Evolutionary conservation across 768 basidiomycete genomes (phyloP).

Genomic region (Rubroboletus satanas): DNA sequence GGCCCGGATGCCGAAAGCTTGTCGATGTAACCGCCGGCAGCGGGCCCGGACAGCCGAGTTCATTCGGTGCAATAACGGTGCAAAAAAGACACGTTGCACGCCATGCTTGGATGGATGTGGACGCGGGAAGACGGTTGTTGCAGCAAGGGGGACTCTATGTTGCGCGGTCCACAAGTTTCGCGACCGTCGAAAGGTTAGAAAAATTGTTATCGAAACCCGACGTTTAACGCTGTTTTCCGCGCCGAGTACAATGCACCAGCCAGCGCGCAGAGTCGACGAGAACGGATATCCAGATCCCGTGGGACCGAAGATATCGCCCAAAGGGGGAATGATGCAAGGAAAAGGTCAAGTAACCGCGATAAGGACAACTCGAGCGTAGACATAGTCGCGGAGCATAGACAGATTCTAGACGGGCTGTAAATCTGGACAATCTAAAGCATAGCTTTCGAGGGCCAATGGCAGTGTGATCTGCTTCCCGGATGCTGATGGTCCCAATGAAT

Average conservation of each 20-base stretch:
- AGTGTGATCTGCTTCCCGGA: neutral
- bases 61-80: neutral
- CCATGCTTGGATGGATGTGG: neutral
- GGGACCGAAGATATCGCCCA: neutral
- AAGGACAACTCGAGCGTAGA: neutral
- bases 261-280: neutral
- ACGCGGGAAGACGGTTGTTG: neutral
- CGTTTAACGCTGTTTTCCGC: neutral
- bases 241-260: neutral
- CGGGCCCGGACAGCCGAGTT: too few species aligned
- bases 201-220: neutral
- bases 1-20: neutral
- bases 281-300: neutral
- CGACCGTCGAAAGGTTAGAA: neutral
- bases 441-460: neutral
- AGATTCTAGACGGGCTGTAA: neutral
- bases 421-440: neutral
- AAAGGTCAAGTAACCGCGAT: neutral
- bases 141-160: too few species aligned
- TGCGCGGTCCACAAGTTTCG: neutral
- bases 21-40: neutral
- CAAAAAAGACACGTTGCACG: neutral
- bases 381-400: neutral
- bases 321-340: neutral
- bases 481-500: neutral